These are phyloP conservation scores for Rhodotorula sp. DNA, from an alignment of 1,284 basidiomycete species.

Conservation along the genomic window DNA sequence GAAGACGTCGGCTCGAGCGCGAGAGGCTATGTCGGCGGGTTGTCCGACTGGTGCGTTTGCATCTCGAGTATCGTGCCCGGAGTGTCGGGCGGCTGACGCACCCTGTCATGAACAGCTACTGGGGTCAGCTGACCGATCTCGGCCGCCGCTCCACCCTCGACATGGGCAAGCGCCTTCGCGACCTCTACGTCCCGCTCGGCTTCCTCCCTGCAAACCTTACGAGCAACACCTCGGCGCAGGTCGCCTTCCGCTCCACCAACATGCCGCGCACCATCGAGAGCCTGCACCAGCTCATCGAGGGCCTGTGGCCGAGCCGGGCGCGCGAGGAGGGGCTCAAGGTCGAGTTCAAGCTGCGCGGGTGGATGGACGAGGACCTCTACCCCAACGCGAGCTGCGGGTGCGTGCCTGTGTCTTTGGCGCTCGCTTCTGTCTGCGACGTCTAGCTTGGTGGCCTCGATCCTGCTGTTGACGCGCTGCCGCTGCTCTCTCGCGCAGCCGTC, in stretches of 20 bases:
- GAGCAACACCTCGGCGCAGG: background rate
- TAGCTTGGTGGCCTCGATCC: background rate
- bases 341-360: slow-evolving; percentile 34
- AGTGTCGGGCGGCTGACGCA: background rate
- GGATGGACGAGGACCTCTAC: slow-evolving; percentile 30
- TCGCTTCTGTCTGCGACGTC: background rate
- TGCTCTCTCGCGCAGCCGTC: background rate
- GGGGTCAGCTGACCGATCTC: slow-evolving; percentile 46
- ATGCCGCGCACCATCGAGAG: slow-evolving; percentile 43
- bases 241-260: slow-evolving; percentile 40
- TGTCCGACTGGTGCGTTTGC: slow-evolving; percentile 22
- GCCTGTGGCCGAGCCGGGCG: slow-evolving; percentile 20
- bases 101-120: slow-evolving; percentile 20
- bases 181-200: slow-evolving; percentile 41
- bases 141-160: slow-evolving; percentile 42
- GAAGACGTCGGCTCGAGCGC: slow-evolving; percentile 20
- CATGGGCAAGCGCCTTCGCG: slow-evolving; percentile 37
- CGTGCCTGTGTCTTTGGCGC: background rate
- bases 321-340: slow-evolving; percentile 22
- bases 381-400: slow-evolving; percentile 20
- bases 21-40: slow-evolving; percentile 4
- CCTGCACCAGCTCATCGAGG: slow-evolving; percentile 39
- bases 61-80: background rate
- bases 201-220: slow-evolving; percentile 37
- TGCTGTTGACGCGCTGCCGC: slow-evolving; percentile 3